Conservation (phyloP, 164 flowering plant species). For the Nymphaea thermarum region DNA sequence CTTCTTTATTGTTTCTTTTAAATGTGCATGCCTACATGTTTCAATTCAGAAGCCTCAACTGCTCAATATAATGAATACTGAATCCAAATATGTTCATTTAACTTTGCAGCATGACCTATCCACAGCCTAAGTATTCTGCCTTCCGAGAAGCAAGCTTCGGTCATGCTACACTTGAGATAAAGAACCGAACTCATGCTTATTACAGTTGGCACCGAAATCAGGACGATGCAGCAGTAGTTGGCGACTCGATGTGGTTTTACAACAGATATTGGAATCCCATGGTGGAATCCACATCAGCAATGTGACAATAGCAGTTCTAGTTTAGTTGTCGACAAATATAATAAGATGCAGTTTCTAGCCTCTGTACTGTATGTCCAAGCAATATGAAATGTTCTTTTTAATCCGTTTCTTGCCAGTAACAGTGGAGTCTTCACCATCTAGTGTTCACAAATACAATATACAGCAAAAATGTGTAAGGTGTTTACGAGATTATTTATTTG, state of each 20-base stretch:
- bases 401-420: no score
- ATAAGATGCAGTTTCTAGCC: no score
- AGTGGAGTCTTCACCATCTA: no score
- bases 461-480: no score
- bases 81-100: no score
- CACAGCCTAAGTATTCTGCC: constrained; percentile 47
- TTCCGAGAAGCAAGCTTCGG: constrained; percentile 51
- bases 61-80: neutral
- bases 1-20: neutral
- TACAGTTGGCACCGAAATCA: constrained; percentile 52
- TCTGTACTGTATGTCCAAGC: no score
- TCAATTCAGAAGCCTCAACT: neutral
- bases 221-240: constrained; percentile 24
- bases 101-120: constrained; percentile 29
- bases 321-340: no score
- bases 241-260: constrained; percentile 33
- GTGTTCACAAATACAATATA: no score
- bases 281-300: constrained; percentile 13
- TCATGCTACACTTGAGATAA: constrained; percentile 35
- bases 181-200: constrained; percentile 46
- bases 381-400: no score
- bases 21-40: neutral
- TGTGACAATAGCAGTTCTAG: no score
- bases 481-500: no score
- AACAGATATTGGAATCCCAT: constrained; percentile 28